Conservation (phyloP, 2,329 filamentous ascomycete genomes). For the Botrytis pseudocinerea region DNA sequence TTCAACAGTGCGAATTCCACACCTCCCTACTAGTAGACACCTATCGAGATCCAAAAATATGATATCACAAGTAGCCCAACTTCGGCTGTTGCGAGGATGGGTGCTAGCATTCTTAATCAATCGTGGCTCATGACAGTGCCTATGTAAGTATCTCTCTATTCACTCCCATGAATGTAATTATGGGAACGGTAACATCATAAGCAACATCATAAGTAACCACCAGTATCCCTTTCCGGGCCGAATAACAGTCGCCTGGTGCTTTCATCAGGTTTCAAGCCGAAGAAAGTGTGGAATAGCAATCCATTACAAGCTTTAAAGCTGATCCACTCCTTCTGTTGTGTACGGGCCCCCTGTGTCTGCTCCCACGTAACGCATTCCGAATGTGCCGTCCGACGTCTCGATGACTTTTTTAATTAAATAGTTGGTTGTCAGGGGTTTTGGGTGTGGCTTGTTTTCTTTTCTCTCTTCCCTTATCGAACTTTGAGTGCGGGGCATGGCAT, state of each 20-base stretch:
- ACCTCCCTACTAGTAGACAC: too few species aligned
- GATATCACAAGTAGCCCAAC: not conserved
- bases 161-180: not conserved
- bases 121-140: not conserved
- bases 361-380: not conserved
- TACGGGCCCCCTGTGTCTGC: not conserved
- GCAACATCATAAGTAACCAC: not conserved
- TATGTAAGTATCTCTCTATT: not conserved
- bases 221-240: not conserved
- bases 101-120: not conserved
- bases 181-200: not conserved
- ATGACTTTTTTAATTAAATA: not conserved
- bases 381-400: not conserved
- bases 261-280: not conserved
- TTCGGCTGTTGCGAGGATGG: not conserved
- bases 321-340: not conserved
- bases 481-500: not conserved
- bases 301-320: not conserved
- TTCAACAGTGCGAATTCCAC: not conserved
- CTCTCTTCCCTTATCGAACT: not conserved
- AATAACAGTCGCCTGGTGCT: not conserved
- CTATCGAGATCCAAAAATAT: not conserved
- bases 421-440: not conserved
- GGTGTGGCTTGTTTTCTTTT: not conserved
- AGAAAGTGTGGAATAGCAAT: not conserved